Evolutionary conservation across 805 yeast species (phyloP), one percentile per base, ranked within the genome.

Genomic region (Myxozyma sirexii): DNA sequence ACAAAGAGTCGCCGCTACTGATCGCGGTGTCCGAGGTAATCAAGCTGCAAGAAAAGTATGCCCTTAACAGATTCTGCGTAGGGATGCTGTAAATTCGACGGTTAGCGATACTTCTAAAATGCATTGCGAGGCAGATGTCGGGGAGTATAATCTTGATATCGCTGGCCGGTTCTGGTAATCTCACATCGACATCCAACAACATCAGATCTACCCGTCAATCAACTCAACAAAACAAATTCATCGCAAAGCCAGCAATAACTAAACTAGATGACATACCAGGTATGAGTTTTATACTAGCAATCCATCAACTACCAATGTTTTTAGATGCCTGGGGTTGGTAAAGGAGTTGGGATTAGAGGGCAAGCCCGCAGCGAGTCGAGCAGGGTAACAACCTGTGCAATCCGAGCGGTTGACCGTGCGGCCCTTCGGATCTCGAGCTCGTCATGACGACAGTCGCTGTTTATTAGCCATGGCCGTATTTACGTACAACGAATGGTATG

Each of bases 121-220:
- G 45, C 13, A n/a, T 7, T 41, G 27, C 15, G 3, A 19, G 15
- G 15, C 15, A 19, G 27, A 4, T 13, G 15, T 10, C 3, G 27
- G 2, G 15, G 15, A 3, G 6, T 3, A 2, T 21, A 27, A 41
- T 41, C 24, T 41, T 24, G 8, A 21, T 8, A 13, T 41, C 17
- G 23, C 45, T 41, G 27, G 27, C 45, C 45, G 45, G 45, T 41
- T 41, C 45, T 19, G 45, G 45, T 27, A 41, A 41, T 23, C 45
- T 21, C 26, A 17, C 2, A 17, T 38, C 42, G 4, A 38, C 21
- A 8, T n/a, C 5, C 42, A 13, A 17, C 42, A 15, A 38, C 8
- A 15, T n/a, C 42, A 38, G 42, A 38, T 38, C 42, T 15, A 2
- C 19, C 21, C n/a, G 8, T 17, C n/a, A 19, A 38, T 17, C 42